Percentiles rank a stretch among this genome's conserved stretches.
phyloP scores from a whole-genome alignment of 2,329 filamentous ascomycete genomes.

The Aspergillus floridensis region DNA sequence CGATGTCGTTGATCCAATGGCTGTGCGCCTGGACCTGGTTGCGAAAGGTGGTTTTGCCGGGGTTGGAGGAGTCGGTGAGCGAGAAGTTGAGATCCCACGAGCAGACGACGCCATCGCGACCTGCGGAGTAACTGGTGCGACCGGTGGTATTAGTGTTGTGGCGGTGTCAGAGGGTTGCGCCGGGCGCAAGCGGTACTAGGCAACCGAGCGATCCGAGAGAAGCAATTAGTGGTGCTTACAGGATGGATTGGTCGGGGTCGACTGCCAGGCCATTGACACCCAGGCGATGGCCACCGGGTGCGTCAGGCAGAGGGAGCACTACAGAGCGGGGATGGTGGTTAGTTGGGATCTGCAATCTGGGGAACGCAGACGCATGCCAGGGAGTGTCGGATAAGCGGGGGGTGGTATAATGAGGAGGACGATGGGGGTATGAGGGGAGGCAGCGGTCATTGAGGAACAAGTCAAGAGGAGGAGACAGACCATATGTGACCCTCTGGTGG shows the following conservation, averaged over 20 bases:
- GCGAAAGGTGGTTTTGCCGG: slow-evolving; percentile 53
- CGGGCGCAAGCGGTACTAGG: not conserved
- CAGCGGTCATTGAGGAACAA: not conserved
- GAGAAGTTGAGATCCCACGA: slow-evolving; percentile 73
- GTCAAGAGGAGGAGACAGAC: slow-evolving; percentile 44
- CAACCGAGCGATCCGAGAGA: not conserved
- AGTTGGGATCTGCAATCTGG: slow-evolving; percentile 2
- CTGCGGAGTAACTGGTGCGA: slow-evolving; percentile 77
- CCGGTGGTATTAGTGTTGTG: slow-evolving; percentile 21
- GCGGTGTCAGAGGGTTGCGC: not conserved
- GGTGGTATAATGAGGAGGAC: no score
- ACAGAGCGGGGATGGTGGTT: slow-evolving; percentile 10
- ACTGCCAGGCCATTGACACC: slow-evolving; percentile 94
- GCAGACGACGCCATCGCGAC: slow-evolving; percentile 91
- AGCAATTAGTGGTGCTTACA: slow-evolving; percentile 60
- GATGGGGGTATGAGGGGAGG: not conserved
- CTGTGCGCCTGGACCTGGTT: slow-evolving; percentile 78
- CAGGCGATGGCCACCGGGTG: slow-evolving; percentile 80
- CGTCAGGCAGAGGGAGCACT: slow-evolving; percentile 72
- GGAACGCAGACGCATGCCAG: not conserved
- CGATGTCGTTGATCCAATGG: slow-evolving; percentile 94
- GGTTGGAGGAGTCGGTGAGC: slow-evolving; percentile 32
- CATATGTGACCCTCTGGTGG: slow-evolving; percentile 67
- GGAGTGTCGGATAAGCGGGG: slow-evolving; percentile 10
- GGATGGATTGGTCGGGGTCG: slow-evolving; percentile 75